Percentiles rank a stretch among this genome's conserved stretches.
These are phyloP conservation scores for Clitopilus hobsonii DNA, from an alignment of 768 basidiomycete genomes.

Conservation along the genomic window DNA sequence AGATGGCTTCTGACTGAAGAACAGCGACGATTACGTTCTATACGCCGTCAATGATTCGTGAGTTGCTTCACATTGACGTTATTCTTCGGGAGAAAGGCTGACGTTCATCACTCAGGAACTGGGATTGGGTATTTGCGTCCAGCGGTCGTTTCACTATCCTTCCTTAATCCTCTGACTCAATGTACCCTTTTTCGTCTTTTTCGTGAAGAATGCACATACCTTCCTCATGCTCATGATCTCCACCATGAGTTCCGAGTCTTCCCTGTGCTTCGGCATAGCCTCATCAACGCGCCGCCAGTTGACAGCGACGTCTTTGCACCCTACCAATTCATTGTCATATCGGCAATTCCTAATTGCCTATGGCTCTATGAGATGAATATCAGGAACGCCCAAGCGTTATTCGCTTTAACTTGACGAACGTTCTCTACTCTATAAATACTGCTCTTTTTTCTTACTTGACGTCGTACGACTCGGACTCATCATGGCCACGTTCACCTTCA, in stretches of 20 bases:
- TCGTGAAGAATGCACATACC: neutral
- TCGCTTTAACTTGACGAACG: too few species aligned
- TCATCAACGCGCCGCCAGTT: too few species aligned
- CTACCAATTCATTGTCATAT: too few species aligned
- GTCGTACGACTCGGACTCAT: neutral
- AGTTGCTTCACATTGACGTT: neutral
- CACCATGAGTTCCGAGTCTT: too few species aligned
- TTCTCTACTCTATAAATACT: neutral
- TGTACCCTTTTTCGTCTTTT: neutral
- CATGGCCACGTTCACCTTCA: neutral
- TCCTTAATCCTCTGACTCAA: conserved; percentile 2
- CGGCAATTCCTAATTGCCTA: too few species aligned
- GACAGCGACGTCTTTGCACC: too few species aligned
- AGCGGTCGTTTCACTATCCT: conserved; percentile 9
- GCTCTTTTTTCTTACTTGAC: neutral
- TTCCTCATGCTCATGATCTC: neutral
- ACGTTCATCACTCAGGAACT: conserved; percentile 5
- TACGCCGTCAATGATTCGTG: conserved; percentile 12
- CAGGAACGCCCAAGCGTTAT: too few species aligned
- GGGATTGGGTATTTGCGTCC: conserved; percentile 9
- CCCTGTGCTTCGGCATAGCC: too few species aligned
- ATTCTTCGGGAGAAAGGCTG: neutral
- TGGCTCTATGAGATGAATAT: too few species aligned
- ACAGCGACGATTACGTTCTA: conserved; percentile 13
- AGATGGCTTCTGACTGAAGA: neutral